Evolutionary conservation across 2,329 filamentous ascomycete species (phyloP).

Genomic region (Cladosporium velox): DNA sequence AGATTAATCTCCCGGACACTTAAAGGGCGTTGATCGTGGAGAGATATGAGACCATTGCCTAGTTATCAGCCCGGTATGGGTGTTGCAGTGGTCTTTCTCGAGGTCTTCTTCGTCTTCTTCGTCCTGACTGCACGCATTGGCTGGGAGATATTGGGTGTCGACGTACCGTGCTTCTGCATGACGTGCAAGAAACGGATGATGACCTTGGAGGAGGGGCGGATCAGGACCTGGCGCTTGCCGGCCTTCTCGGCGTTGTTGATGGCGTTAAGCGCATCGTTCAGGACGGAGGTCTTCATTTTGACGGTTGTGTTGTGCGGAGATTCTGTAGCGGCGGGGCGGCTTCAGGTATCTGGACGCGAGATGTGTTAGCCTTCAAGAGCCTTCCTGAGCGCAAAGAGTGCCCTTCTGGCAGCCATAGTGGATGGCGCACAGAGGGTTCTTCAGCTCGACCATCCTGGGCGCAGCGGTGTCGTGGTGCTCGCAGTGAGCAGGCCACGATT

Average conservation of each 20-base stretch:
- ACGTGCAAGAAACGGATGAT: constrained; percentile 99
- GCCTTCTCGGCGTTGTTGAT: constrained; percentile 99
- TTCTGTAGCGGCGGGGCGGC: constrained; percentile 72
- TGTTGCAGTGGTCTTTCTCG: constrained; percentile 13
- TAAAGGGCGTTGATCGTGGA: constrained; percentile 98
- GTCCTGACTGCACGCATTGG: constrained; percentile 6
- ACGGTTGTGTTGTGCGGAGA: constrained; percentile 69
- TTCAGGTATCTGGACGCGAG: constrained; percentile 59
- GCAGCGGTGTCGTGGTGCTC: constrained; percentile 47
- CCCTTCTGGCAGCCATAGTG: constrained; percentile 45
- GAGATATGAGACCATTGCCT: constrained; percentile 81
- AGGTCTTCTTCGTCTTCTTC: constrained; percentile 15
- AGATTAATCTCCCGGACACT: constrained; percentile 93
- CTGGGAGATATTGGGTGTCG: neutral
- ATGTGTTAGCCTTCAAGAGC: constrained; percentile 64
- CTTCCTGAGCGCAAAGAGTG: constrained; percentile 66
- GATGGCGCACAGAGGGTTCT: constrained; percentile 57
- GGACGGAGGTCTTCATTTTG: constrained; percentile 99
- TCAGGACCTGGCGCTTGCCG: constrained; percentile 98
- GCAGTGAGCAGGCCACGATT: constrained; percentile 40
- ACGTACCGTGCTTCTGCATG: constrained; percentile 99
- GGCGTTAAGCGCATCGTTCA: constrained; percentile 81
- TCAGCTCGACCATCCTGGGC: constrained; percentile 60
- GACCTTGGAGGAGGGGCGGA: constrained; percentile 98
- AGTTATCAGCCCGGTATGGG: constrained; percentile 95